A percentile compares a stretch with the other conserved stretches of the same genome.
Evolutionary conservation across 345 rosid genomes (phyloP).

Genomic region (Gossypium australe): DNA sequence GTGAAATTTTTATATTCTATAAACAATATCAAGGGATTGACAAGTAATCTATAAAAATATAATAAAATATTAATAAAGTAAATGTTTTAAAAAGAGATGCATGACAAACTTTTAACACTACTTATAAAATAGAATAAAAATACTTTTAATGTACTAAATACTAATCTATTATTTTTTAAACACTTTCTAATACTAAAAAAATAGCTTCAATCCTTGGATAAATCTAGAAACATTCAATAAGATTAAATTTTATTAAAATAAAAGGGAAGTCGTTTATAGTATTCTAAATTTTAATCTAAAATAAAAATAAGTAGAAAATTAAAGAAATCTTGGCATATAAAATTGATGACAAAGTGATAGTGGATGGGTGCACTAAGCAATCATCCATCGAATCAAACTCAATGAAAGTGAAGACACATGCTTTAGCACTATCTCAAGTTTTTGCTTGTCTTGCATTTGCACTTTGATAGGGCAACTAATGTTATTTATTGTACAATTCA

Average conservation of each 20-base stretch:
- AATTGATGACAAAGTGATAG: background rate
- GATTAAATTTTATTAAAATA: background rate
- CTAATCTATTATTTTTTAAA: too few relatives aligned
- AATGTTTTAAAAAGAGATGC: too few relatives aligned
- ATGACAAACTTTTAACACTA: too few relatives aligned
- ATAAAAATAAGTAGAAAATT: background rate
- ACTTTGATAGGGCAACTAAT: slow-evolving; percentile 7
- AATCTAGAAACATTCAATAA: too few relatives aligned
- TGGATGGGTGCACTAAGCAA: slow-evolving; percentile 10
- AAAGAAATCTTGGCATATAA: background rate
- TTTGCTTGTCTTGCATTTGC: slow-evolving; percentile 7
- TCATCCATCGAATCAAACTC: slow-evolving; percentile 3
- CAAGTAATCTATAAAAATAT: too few relatives aligned
- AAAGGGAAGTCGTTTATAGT: background rate
- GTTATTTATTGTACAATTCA: background rate
- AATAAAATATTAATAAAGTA: too few relatives aligned
- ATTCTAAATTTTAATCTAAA: background rate
- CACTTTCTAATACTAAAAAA: too few relatives aligned
- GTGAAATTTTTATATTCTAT: too few relatives aligned
- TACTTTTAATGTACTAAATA: too few relatives aligned
- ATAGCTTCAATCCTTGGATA: too few relatives aligned
- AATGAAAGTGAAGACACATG: slow-evolving; percentile 14
- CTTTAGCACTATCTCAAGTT: slow-evolving; percentile 2
- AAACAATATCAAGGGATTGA: too few relatives aligned
- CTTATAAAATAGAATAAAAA: too few relatives aligned